A percentile compares a stretch with the other conserved stretches of the same genome.
Conservation (phyloP, 768 basidiomycete species). For the Sporobolomyces roseus region DNA sequence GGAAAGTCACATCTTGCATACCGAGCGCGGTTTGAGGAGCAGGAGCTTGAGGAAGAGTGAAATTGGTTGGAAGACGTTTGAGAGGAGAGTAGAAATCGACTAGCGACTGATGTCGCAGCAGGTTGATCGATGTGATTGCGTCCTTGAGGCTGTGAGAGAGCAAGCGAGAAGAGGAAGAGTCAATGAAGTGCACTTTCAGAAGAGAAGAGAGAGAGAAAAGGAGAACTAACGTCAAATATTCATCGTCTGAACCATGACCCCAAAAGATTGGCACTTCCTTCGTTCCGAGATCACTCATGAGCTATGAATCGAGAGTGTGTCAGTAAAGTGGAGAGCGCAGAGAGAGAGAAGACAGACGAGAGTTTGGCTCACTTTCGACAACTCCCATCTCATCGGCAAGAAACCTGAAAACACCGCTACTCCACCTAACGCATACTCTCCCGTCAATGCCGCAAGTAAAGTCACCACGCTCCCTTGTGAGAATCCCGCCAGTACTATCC, state of each 20-base stretch:
- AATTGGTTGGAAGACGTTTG: conserved; percentile 1
- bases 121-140: conserved; percentile 9
- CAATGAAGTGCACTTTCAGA: background rate
- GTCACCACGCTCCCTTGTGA: conserved; percentile 23
- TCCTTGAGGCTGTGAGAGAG: background rate
- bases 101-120: conserved; percentile 4
- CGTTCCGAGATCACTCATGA: conserved; percentile 2
- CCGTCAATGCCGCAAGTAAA: background rate
- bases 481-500: conserved; percentile 25
- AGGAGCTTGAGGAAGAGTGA: background rate
- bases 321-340: too few species aligned
- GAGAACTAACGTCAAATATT: conserved; percentile 1
- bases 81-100: conserved; percentile 14
- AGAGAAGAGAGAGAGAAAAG: background rate
- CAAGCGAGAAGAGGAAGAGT: background rate
- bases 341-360: background rate
- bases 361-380: background rate
- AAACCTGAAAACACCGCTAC: conserved; percentile 13
- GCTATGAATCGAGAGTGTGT: background rate
- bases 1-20: background rate
- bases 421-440: conserved; percentile 6
- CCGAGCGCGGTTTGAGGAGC: background rate
- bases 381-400: conserved; percentile 6
- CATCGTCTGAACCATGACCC: conserved; percentile 10
- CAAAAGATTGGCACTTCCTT: conserved; percentile 1